Percentiles rank a stretch among this genome's conserved stretches.
phyloP scores from a whole-genome alignment of 441 rosid species.

The Euphorbia schlechtendalii region DNA sequence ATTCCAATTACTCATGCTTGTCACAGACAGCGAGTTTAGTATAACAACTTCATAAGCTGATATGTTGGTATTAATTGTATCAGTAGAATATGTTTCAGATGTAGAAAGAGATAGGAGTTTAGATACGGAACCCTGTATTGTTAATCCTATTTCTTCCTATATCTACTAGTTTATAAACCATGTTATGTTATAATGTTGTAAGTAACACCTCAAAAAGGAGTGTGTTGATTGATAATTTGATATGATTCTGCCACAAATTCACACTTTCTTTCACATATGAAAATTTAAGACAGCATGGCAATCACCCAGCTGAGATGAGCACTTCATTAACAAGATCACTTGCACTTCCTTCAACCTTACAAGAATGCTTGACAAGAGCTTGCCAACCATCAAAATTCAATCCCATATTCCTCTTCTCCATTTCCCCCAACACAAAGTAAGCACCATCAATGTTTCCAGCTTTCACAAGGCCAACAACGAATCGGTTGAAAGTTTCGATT shows the following conservation, averaged over 20 bases:
- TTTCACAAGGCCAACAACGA: conserved; percentile 48
- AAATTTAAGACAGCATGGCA: no score
- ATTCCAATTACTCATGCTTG: conserved; percentile 61
- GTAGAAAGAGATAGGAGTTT: no score
- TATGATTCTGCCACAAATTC: no score
- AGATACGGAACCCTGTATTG: no score
- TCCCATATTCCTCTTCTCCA: conserved; percentile 54
- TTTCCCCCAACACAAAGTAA: conserved; percentile 66
- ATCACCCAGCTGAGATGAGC: conserved; percentile 21
- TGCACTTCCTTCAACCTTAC: conserved; percentile 24
- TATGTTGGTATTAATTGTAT: neutral
- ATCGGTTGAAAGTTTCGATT: conserved; percentile 37
- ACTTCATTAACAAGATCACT: conserved; percentile 38
- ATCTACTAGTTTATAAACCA: no score
- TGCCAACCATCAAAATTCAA: conserved; percentile 49
- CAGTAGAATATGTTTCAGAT: no score
- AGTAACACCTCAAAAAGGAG: no score
- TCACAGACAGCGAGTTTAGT: conserved; percentile 29
- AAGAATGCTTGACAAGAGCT: conserved; percentile 38
- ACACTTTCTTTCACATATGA: no score
- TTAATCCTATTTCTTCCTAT: no score
- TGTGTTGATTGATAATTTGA: no score
- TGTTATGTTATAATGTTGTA: no score
- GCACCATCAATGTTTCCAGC: conserved; percentile 52
- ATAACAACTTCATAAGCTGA: neutral